Evolutionary conservation across 805 yeast genomes (phyloP).

Genomic region (Metschnikowia drakensbergensis): DNA sequence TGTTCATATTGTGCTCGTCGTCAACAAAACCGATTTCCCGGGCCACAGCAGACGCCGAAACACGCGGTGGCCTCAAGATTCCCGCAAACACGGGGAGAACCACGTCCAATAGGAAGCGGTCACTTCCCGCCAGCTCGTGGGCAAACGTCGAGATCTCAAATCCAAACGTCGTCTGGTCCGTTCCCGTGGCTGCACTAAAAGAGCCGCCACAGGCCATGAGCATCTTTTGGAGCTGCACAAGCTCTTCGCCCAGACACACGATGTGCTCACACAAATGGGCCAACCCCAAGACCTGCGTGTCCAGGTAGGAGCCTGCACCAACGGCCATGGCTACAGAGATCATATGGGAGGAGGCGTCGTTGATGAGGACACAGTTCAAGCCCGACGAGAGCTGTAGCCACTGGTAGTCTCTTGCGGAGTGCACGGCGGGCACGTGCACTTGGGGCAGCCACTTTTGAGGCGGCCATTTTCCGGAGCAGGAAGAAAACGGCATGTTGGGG

Average conservation of each 20-base stretch:
- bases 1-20: conserved; percentile 63
- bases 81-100: conserved; percentile 49
- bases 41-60: conserved; percentile 38
- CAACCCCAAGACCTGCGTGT: conserved; percentile 71
- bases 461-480: not conserved
- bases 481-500: conserved; percentile 1
- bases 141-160: conserved; percentile 54
- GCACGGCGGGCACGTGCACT: conserved; percentile 29
- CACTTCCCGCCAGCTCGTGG: conserved; percentile 16
- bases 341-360: conserved; percentile 64
- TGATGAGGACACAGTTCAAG: conserved; percentile 60
- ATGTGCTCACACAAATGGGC: conserved; percentile 91
- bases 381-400: conserved; percentile 63
- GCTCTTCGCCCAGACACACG: conserved; percentile 38
- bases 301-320: conserved; percentile 76
- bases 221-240: conserved; percentile 39
- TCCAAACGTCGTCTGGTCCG: conserved; percentile 60
- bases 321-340: conserved; percentile 74
- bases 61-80: conserved; percentile 49
- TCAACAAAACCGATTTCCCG: conserved; percentile 60
- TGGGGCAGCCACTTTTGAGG: conserved; percentile 1
- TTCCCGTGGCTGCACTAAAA: conserved; percentile 66
- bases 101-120: conserved; percentile 40
- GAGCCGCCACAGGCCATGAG: conserved; percentile 56
- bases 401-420: conserved; percentile 37